These are phyloP conservation scores for Dictyostelium capitatum DNA, from an alignment of 78 protist species.

Conservation along the genomic window DNA sequence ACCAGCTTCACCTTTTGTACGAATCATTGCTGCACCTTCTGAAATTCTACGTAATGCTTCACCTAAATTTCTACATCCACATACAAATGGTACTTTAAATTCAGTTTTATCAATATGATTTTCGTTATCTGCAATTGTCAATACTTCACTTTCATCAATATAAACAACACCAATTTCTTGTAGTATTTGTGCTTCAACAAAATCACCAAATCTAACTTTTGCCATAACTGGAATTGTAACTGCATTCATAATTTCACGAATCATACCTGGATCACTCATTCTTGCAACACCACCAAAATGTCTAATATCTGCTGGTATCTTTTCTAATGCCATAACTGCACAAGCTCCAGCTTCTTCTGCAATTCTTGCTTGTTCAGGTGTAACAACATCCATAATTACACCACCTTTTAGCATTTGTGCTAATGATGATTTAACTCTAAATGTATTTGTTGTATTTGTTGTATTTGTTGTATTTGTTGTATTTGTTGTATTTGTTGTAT, in stretches of 20 bases:
- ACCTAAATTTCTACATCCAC: conserved; percentile 96
- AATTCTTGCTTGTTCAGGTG: conserved; percentile 96
- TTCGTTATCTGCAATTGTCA: conserved; percentile 96
- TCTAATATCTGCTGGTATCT: conserved; percentile 98
- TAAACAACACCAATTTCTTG: conserved; percentile 93
- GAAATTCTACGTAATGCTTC: conserved; percentile 96
- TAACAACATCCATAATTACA: conserved; percentile 97
- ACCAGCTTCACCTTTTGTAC: conserved; percentile 98
- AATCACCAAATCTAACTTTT: conserved; percentile 97
- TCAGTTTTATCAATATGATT: conserved; percentile 93
- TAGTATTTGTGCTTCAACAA: conserved; percentile 97
- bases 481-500: not conserved
- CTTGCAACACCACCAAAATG: conserved; percentile 96
- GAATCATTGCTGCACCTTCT: conserved; percentile 98
- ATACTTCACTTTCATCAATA: conserved; percentile 97
- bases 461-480: not conserved
- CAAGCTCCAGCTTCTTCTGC: conserved; percentile 98
- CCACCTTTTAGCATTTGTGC: conserved; percentile 98
- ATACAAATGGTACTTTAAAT: conserved; percentile 96
- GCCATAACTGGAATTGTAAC: conserved; percentile 98
- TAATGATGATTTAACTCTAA: conserved; percentile 88
- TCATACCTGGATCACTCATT: conserved; percentile 96
- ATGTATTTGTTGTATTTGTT: conserved; percentile 12
- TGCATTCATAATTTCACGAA: conserved; percentile 92
- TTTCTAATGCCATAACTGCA: conserved; percentile 98